Percentiles rank a stretch among this genome's conserved stretches.
phyloP scores from a whole-genome alignment of 805 yeast species.

The Metschnikowia gelsemii region DNA sequence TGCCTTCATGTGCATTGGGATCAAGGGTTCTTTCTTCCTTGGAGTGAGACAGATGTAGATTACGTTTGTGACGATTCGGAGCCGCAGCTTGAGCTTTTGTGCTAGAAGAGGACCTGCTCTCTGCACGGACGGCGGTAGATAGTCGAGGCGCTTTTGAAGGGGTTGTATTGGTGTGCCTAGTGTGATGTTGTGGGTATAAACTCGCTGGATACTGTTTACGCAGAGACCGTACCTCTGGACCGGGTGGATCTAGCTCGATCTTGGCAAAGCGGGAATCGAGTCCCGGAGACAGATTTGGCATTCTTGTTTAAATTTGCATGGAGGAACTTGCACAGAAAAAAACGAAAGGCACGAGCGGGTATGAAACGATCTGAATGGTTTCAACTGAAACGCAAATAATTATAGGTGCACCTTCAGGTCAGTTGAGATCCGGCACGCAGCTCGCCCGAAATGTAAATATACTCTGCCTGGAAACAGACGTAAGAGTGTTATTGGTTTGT shows the following conservation, averaged over 20 bases:
- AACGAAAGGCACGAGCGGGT: too few species aligned
- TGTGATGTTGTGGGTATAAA: conserved; percentile 11
- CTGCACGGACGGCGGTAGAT: conserved; percentile 26
- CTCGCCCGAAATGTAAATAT: conserved; percentile 1
- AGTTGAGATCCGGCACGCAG: conserved; percentile 11
- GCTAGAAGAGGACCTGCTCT: conserved; percentile 14
- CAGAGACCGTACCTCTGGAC: conserved; percentile 6
- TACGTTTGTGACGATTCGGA: conserved; percentile 15
- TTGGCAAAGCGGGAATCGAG: conserved; percentile 34
- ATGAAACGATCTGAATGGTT: too few species aligned
- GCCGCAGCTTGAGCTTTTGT: conserved; percentile 1
- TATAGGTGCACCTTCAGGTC: not conserved
- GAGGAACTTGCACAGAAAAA: too few species aligned
- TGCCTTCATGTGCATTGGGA: conserved; percentile 5
- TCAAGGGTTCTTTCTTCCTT: conserved; percentile 5
- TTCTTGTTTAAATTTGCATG: too few species aligned
- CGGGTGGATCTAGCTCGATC: conserved; percentile 25
- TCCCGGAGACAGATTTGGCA: conserved; percentile 23
- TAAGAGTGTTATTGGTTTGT: too few species aligned
- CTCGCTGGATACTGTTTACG: conserved; percentile 14
- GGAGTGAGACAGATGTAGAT: conserved; percentile 11
- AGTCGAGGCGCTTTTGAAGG: conserved; percentile 23
- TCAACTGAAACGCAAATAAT: too few species aligned
- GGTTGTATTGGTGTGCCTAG: conserved; percentile 13
- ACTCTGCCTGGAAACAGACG: not conserved